These are phyloP conservation scores for Phytopythium mirpurense DNA, from an alignment of 352 stramenopile species.

Conservation along the genomic window DNA sequence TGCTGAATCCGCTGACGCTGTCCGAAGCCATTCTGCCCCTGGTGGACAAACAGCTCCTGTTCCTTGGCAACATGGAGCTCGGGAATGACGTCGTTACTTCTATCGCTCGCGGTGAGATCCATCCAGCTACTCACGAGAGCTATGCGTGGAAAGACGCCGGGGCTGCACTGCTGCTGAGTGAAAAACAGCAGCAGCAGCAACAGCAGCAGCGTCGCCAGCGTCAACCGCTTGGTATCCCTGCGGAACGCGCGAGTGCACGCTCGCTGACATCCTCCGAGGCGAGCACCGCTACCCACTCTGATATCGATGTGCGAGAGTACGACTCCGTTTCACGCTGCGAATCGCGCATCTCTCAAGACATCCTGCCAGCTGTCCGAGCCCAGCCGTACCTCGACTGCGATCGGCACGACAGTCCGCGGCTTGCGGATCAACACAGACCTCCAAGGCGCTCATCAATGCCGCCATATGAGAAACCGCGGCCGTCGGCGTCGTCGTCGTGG, in stretches of 20 bases:
- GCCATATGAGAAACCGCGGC: constrained; percentile 34
- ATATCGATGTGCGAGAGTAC: constrained; percentile 6
- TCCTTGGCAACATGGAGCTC: constrained; percentile 67
- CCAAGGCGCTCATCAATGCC: constrained; percentile 4
- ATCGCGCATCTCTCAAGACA: constrained; percentile 12
- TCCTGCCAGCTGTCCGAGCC: neutral
- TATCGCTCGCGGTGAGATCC: constrained; percentile 55
- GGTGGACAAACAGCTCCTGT: constrained; percentile 51
- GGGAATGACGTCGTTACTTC: constrained; percentile 39
- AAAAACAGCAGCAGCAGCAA: constrained; percentile 12
- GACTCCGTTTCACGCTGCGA: constrained; percentile 6
- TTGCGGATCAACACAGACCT: neutral
- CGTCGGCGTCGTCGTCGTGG: constrained; percentile 44
- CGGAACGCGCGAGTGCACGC: constrained; percentile 12
- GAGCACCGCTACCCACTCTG: constrained; percentile 14
- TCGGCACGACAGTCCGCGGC: neutral
- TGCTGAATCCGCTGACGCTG: constrained; percentile 59
- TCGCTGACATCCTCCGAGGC: constrained; percentile 64
- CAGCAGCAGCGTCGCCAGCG: constrained; percentile 13
- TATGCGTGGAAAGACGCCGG: constrained; percentile 61
- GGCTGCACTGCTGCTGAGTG: constrained; percentile 12
- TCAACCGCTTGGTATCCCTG: neutral
- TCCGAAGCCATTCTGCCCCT: constrained; percentile 50
- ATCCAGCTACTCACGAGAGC: constrained; percentile 65
- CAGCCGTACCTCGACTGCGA: neutral